Evolutionary conservation across 202 grass and related monocot species (phyloP), one percentile per base, ranked within the genome.

Genomic region (Carex sylvatica): DNA sequence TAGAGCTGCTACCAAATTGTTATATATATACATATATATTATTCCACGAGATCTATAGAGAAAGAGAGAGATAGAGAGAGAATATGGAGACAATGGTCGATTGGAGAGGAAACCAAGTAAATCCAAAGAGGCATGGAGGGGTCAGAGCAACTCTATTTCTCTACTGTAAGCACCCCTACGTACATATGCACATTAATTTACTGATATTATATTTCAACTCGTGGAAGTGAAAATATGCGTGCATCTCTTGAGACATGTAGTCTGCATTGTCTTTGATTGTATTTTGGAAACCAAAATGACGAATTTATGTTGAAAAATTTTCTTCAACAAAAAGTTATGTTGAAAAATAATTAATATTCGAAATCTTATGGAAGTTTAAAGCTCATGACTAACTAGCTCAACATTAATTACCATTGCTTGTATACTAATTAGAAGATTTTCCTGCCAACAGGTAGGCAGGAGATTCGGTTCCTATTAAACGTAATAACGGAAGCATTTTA

Each of bases 121-220:
- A 82, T 68, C 14, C 61, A 54, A 82, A 82, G 61, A 82, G 20
- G 47, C 79, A 68, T 82, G 79, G 79, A 65, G 79, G 79, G 12
- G 20, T 82, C 24, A 82, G 61, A 68, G 79, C 61, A 46, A 65
- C 79, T 52, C 60, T 82, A 10, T 82, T 82, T 82, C 79, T 82
- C 12, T 82, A 82, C 13, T 46, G 79, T 82, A 82, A 82, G 60
- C 44, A 87, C 9, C 6, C 8, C 38, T 2, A 64, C 42, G 42
- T 46, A 46, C 18, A 70, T 64, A 54, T 80, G 40, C 56, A 40
- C 53, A 38, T 80, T 35, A 35, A 35, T 35, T 40, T 40, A 40
- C 38, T 40, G 38, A 40, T 40, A 40, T 40, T 40, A 6, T 40
- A 40, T 40, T 40, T 40, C 38, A 40, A 40, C 38, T 40, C 38